A percentile compares a stretch with the other conserved stretches of the same genome.
Conservation (phyloP, 2,329 filamentous ascomycete genomes). For the Calonectria crousiana region DNA sequence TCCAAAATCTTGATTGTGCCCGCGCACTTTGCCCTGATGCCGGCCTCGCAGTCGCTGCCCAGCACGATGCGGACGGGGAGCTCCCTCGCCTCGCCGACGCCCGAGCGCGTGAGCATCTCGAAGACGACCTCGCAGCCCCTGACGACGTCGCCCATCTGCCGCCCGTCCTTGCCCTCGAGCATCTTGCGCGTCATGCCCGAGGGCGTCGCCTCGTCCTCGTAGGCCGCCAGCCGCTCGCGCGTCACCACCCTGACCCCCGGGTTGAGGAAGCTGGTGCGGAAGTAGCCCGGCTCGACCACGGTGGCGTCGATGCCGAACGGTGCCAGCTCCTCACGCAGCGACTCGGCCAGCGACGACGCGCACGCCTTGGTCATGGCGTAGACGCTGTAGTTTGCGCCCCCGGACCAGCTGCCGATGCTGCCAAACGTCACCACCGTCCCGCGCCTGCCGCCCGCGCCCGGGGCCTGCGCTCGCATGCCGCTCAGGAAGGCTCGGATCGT, state of each 20-base stretch:
- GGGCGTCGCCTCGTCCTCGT: slow-evolving; percentile 46
- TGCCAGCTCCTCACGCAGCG: slow-evolving; percentile 56
- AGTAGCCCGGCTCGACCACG: slow-evolving; percentile 64
- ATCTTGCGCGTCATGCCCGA: slow-evolving; percentile 43
- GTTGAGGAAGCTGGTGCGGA: slow-evolving; percentile 63
- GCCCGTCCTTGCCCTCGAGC: slow-evolving; percentile 55
- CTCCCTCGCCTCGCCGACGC: slow-evolving; percentile 59
- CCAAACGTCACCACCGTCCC: slow-evolving; percentile 58
- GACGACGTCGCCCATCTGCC: slow-evolving; percentile 66
- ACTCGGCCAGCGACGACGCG: slow-evolving; percentile 58
- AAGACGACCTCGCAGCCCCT: slow-evolving; percentile 66
- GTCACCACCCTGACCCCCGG: slow-evolving; percentile 43
- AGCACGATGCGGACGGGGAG: slow-evolving; percentile 67
- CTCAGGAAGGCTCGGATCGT: slow-evolving; percentile 62
- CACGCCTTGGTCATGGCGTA: slow-evolving; percentile 61
- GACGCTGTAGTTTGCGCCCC: slow-evolving; percentile 53
- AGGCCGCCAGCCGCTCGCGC: slow-evolving; percentile 48
- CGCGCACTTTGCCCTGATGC: slow-evolving; percentile 57
- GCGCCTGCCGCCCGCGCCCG: slow-evolving; percentile 40
- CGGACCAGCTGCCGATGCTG: slow-evolving; percentile 59
- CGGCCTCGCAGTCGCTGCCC: slow-evolving; percentile 62
- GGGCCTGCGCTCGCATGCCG: slow-evolving; percentile 55
- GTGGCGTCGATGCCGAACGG: slow-evolving; percentile 59
- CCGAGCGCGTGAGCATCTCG: slow-evolving; percentile 66
- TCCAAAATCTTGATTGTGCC: slow-evolving; percentile 57